phyloP scores from a whole-genome alignment of 2,329 filamentous ascomycete species.

The Ophiostoma triangulosporum region DNA sequence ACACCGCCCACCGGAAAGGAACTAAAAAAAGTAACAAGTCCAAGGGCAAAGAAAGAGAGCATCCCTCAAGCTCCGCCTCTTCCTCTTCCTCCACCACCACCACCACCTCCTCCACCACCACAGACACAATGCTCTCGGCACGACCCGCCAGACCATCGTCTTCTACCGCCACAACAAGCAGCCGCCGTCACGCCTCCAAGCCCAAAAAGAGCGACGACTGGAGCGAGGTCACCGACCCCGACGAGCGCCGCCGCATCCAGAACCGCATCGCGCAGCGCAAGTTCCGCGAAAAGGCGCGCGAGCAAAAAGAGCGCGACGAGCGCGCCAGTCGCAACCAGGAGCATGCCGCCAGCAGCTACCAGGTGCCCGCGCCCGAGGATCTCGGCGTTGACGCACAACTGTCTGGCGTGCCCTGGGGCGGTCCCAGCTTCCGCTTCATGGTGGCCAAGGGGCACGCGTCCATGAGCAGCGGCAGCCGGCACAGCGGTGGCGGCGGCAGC shows the following conservation, averaged over 20 bases:
- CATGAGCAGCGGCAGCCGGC: conserved; percentile 24
- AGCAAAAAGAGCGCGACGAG: conserved; percentile 52
- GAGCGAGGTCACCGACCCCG: conserved; percentile 54
- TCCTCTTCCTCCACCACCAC: neutral
- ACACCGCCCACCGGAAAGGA: neutral
- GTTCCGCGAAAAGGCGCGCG: conserved; percentile 57
- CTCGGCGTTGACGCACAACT: conserved; percentile 36
- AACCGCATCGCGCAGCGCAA: conserved; percentile 65
- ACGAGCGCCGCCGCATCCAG: conserved; percentile 60
- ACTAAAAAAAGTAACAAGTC: neutral
- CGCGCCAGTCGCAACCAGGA: conserved; percentile 50
- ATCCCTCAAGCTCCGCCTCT: neutral
- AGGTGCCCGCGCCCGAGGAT: conserved; percentile 43
- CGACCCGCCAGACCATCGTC: conserved; percentile 17
- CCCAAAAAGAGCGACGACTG: conserved; percentile 49
- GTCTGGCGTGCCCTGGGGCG: conserved; percentile 60
- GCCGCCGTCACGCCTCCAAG: conserved; percentile 16
- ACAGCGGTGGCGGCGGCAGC: neutral
- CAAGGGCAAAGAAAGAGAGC: conserved; percentile 4
- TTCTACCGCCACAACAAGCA: conserved; percentile 11
- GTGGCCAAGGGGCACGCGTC: conserved; percentile 37
- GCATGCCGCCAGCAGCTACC: conserved; percentile 51
- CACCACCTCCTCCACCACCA: conserved; percentile 12
- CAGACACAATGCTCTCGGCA: conserved; percentile 1
- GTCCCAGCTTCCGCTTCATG: conserved; percentile 46